These are phyloP conservation scores for Russula compacta DNA, from an alignment of 768 basidiomycete genomes.

Conservation along the genomic window DNA sequence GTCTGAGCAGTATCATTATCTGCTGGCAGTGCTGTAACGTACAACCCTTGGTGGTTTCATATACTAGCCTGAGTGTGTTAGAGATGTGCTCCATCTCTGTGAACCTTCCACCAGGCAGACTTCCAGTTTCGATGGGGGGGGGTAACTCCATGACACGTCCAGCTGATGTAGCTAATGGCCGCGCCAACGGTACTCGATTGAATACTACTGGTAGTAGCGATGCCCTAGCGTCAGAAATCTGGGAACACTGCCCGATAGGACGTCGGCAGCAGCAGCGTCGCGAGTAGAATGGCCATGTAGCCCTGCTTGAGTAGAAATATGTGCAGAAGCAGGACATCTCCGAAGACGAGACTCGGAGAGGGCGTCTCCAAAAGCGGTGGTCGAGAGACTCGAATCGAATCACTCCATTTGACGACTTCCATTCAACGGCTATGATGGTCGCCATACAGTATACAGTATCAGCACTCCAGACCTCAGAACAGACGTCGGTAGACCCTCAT, in stretches of 20 bases:
- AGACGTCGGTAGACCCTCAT: no score
- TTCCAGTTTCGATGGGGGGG: no score
- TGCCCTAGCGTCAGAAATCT: not conserved
- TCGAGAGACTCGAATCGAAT: not conserved
- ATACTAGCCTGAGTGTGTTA: not conserved
- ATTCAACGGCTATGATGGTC: slow-evolving; percentile 13
- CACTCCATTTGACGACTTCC: slow-evolving; percentile 4
- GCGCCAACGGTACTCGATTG: no score
- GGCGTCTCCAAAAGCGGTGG: not conserved
- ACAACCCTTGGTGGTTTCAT: no score
- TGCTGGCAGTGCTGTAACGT: no score
- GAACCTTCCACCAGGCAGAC: no score
- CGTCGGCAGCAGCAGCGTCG: not conserved
- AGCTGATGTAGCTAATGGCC: no score
- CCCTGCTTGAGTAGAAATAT: not conserved
- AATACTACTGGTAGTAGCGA: not conserved
- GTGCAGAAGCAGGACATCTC: not conserved
- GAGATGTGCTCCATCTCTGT: no score
- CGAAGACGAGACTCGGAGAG: not conserved
- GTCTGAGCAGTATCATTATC: no score
- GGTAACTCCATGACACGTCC: slow-evolving; percentile 6
- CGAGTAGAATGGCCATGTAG: not conserved
- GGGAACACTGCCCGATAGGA: not conserved
- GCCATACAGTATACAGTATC: no score
- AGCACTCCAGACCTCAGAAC: not conserved